phyloP scores from a whole-genome alignment of 2,329 filamentous ascomycete genomes.

The Arachnomyces sp. region DNA sequence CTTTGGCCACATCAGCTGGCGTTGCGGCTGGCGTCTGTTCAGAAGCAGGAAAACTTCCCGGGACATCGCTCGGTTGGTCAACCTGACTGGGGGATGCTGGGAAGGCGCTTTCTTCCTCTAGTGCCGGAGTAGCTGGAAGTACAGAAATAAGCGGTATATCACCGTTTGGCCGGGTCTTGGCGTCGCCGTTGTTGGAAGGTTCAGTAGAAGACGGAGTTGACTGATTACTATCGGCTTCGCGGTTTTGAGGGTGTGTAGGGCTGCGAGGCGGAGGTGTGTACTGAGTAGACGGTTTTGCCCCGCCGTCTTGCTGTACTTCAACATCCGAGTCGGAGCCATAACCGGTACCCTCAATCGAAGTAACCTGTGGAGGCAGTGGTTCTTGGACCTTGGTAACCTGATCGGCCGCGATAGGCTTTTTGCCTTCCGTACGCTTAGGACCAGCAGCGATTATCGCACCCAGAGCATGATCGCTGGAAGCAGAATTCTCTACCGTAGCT shows the following conservation, averaged over 20 bases:
- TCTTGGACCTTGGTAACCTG: constrained; percentile 38
- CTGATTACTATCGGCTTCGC: too few species aligned
- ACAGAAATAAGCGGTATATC: constrained; percentile 39
- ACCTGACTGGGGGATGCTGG: too few species aligned
- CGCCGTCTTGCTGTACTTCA: not conserved
- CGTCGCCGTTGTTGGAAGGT: constrained; percentile 5
- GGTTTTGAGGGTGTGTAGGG: not conserved
- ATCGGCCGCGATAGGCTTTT: too few species aligned
- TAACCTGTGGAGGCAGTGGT: constrained; percentile 63
- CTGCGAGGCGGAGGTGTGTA: constrained; percentile 4
- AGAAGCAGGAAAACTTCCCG: constrained; percentile 50
- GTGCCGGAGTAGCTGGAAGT: constrained; percentile 41
- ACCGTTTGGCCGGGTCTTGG: constrained; percentile 10
- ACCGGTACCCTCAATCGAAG: constrained; percentile 59
- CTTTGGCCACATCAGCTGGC: constrained; percentile 8
- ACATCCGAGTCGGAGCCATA: constrained; percentile 54
- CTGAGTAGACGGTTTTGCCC: not conserved
- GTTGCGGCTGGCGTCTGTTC: constrained; percentile 5
- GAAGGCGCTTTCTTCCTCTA: constrained; percentile 25
- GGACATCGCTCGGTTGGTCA: constrained; percentile 39
- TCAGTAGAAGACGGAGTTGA: constrained; percentile 4
- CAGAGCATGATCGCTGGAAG: constrained; percentile 47
- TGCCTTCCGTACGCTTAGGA: constrained; percentile 30
- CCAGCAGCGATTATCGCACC: constrained; percentile 39
- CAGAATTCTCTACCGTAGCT: constrained; percentile 17